Conservation (phyloP, 352 stramenopile genomes). For the Phytophthora brassicae region DNA sequence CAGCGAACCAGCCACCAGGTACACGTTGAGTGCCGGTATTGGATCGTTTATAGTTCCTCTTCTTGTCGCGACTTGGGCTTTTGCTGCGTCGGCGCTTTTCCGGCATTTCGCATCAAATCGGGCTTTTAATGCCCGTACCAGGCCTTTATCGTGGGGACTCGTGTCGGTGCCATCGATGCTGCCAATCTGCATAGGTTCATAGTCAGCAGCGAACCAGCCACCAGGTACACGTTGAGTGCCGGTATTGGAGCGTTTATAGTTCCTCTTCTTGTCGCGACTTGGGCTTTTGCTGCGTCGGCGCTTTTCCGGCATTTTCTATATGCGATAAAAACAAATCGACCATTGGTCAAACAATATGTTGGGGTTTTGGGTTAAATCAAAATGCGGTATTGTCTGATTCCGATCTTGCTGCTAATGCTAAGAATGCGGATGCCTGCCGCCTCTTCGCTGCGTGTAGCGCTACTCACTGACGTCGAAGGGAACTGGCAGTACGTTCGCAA, state of each 20-base stretch:
- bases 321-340: conserved; percentile 9
- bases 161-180: conserved; percentile 75
- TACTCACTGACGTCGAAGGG: conserved; percentile 80
- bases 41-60: not conserved
- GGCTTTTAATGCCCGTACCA: conserved; percentile 49
- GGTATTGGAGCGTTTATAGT: not conserved
- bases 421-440: conserved; percentile 8
- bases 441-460: conserved; percentile 48
- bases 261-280: conserved; percentile 24
- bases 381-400: not conserved
- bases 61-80: conserved; percentile 27
- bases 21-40: no score
- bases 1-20: conserved; percentile 75
- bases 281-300: conserved; percentile 17
- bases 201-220: conserved; percentile 72
- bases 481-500: conserved; percentile 82
- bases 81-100: conserved; percentile 14
- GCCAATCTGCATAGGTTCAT: conserved; percentile 64
- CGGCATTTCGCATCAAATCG: no score
- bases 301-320: no score
- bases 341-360: conserved; percentile 22
- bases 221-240: no score
- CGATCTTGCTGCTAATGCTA: conserved; percentile 4
- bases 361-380: not conserved
- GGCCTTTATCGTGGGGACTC: conserved; percentile 60